Evolutionary conservation across 202 grass and related monocot species (phyloP), one percentile per base, ranked within the genome.

Genomic region (Zoysia matrella): DNA sequence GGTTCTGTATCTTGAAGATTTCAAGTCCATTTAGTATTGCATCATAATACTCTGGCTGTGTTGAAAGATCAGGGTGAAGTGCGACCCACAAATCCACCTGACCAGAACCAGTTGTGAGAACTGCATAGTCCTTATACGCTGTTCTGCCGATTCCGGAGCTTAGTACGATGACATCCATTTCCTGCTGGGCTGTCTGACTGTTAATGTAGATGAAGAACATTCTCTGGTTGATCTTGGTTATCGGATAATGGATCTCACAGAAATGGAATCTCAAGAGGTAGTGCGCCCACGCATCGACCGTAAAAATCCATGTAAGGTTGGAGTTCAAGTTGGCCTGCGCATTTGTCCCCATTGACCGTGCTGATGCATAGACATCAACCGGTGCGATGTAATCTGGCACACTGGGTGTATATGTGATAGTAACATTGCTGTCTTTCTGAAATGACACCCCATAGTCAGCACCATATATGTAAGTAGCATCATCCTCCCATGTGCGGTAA

Each of bases 21-120:
- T 94, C 88, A 22, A 94, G 91, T 11, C 91, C 91, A 78, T 94
- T 94, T 60, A 94, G 71, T 76, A 90, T 86, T 54, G 91, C 91
- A 83, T 94, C 91, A 52, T 2, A 90, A 50, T 86, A 86, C 71
- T 86, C 65, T 3, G 91, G 39, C 18, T 5, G 41, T 6, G 3
- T 61, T 0, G 75, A 74, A 39, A 86, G 60, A 84, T 94, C 88
- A 2, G 91, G 91, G 75, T 88, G 83, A 47, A 94, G 88, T 53
- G 82, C 91, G 2, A 94, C 74, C 91, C 91, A 84, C 83, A 94
- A 7, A n/a, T 90, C 67, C 22, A 30, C 22, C 22, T 8, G 78
- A 60, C 85, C 91, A 3, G 74, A 84, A 12, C 88, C 82, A 15
- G 2, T 0, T 2, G 70, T 30, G 14, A 73, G 9, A n/a, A 82